Evolutionary conservation across 768 basidiomycete genomes (phyloP).

Genomic region (Leccinum arenicola): DNA sequence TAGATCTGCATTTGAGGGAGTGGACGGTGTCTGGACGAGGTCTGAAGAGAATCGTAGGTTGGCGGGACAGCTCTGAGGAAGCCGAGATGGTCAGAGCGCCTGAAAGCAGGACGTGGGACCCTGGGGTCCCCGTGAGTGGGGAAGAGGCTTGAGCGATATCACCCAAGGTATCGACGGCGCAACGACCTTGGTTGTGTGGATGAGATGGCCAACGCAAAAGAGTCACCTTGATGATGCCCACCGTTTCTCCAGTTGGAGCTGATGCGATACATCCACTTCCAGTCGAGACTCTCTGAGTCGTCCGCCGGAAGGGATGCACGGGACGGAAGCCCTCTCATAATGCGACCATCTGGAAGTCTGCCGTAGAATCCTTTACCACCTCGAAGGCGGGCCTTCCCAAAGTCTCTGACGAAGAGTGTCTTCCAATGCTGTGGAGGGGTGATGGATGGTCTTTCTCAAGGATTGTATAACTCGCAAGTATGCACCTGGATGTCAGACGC

Average conservation of each 20-base stretch:
- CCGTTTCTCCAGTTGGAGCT: slow-evolving; percentile 82
- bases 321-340: slow-evolving; percentile 57
- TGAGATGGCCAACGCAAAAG: slow-evolving; percentile 16
- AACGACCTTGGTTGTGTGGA: slow-evolving; percentile 53
- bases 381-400: slow-evolving; percentile 64
- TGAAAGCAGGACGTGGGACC: slow-evolving; percentile 51
- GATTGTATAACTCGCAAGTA: slow-evolving; percentile 17
- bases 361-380: slow-evolving; percentile 63
- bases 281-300: slow-evolving; percentile 42
- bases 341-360: slow-evolving; percentile 49
- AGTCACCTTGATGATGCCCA: slow-evolving; percentile 32
- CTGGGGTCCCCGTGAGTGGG: slow-evolving; percentile 5
- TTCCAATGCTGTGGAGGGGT: slow-evolving; percentile 57
- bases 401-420: slow-evolving; percentile 57
- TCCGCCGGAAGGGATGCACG: slow-evolving; percentile 37
- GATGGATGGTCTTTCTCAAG: slow-evolving; percentile 11
- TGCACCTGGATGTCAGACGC: slow-evolving; percentile 61
- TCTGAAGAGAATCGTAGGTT: slow-evolving; percentile 22
- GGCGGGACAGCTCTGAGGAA: slow-evolving; percentile 36
- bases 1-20: slow-evolving; percentile 44
- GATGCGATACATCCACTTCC: slow-evolving; percentile 88
- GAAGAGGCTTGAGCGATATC: not conserved
- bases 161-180: slow-evolving; percentile 42
- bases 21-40: slow-evolving; percentile 29
- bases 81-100: slow-evolving; percentile 60